Evolutionary conservation across 1,139 yeast genomes (phyloP).

Genomic region (Kodamaea derodonti): DNA sequence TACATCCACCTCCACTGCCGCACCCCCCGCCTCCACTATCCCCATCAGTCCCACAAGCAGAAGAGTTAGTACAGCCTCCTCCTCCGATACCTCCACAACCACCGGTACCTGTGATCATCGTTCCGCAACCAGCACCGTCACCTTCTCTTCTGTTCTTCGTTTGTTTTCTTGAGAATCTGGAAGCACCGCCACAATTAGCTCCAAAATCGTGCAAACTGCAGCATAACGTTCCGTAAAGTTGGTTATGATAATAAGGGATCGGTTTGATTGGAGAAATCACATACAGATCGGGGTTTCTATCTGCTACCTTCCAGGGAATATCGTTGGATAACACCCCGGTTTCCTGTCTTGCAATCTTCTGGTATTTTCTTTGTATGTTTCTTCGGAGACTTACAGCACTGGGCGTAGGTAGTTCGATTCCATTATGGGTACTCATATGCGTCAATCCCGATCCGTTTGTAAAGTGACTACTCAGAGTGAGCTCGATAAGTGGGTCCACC

Average conservation of each 20-base stretch:
- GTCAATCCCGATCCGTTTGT: conserved; percentile 11
- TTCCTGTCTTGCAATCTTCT: background rate
- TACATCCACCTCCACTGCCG: no score
- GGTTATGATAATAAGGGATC: background rate
- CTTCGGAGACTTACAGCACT: background rate
- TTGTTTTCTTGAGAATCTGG: no score
- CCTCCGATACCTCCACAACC: no score
- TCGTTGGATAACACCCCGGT: background rate
- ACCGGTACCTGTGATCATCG: no score
- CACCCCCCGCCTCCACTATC: no score
- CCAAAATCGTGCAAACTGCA: background rate
- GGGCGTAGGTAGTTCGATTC: background rate
- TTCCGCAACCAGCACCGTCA: no score
- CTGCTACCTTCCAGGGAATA: background rate
- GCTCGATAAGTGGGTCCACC: background rate
- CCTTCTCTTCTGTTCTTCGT: no score
- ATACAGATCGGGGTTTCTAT: background rate
- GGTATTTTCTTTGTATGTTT: background rate
- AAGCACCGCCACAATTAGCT: conserved; percentile 1
- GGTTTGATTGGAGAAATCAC: background rate
- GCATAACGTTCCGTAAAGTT: background rate
- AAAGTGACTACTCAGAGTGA: conserved; percentile 4
- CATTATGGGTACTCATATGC: conserved; percentile 6
- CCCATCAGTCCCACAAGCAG: no score
- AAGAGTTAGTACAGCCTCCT: no score